Evolutionary conservation across 306 rosid species (phyloP), one percentile per base, ranked within the genome.

Genomic region (Pterocarpus macrocarpus): DNA sequence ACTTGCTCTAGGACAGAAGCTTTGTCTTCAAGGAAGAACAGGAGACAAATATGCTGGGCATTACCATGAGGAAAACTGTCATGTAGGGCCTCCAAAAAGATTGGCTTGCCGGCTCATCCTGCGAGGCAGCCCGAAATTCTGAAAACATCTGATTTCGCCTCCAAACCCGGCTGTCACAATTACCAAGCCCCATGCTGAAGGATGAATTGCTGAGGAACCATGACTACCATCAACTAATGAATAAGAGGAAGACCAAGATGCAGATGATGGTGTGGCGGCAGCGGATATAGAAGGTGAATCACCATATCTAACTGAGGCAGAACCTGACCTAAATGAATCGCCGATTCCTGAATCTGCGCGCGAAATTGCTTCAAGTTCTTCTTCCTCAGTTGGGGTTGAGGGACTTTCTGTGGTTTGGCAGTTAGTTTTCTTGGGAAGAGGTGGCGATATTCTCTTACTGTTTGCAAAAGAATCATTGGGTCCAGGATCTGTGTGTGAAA

Each of bases 111-210:
- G 81, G 32, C 89, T 77, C 22, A 88, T 62, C 81, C 82, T 88
- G 61, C 87, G 86, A 0, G 97, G 98, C 15, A 90, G 16, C 33
- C 98, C 98, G 30, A 94, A 92, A 83, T 94, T 94, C 71, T 94
- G 98, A 63, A 89, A 91, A n/a, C 90, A 94, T 69, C 87, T 87
- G 69, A 94, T 94, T 64, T 90, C 91, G 15, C 98, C 98, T 56
- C 88, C 95, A 3, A 85, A 66, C 14, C 97, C 91, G 0, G 94
- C 97, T 0, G 95, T 90, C 32, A 94, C 97, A 63, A 94, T 92
- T 35, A 94, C 98, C 85, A 91, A 81, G 6, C 98, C 98, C 98
- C 97, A 94, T n/a, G 93, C 94, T 1, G 91, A 77, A 52, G 93
- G 87, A 76, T 82, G 82, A 2, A 80, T 70, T n/a, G 87, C 34